Evolutionary conservation across 345 rosid species (phyloP).

Genomic region (Fremontodendron californicum): DNA sequence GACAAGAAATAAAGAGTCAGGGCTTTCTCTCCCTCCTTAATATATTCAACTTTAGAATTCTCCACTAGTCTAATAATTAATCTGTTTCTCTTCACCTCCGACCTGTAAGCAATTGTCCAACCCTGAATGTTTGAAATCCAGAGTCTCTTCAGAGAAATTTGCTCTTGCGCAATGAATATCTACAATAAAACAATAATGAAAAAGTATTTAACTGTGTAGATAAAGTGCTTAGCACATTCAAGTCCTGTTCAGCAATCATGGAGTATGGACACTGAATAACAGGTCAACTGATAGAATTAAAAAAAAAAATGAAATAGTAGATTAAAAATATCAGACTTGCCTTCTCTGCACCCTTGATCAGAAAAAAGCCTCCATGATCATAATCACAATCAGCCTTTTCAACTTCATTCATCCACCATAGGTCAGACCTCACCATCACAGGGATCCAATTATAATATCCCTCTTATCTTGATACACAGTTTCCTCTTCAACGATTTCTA

Average conservation of each 20-base stretch:
- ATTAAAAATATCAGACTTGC: conserved; percentile 25
- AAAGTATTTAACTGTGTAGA: not conserved
- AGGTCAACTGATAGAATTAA: not conserved
- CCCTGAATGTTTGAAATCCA: conserved; percentile 62
- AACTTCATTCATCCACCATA: conserved; percentile 59
- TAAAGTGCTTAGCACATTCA: not conserved
- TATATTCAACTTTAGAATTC: conserved; percentile 39
- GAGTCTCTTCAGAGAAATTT: conserved; percentile 64
- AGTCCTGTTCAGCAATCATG: not conserved
- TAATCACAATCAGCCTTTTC: conserved; percentile 75
- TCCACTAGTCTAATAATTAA: conserved; percentile 52
- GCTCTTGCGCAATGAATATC: conserved; percentile 91
- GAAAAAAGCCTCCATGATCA: conserved; percentile 87
- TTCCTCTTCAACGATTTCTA: conserved; percentile 40
- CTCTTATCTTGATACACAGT: conserved; percentile 30
- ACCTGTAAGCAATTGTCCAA: conserved; percentile 69
- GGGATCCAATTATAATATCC: conserved; percentile 68
- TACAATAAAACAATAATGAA: conserved; percentile 23
- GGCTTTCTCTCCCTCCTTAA: conserved; percentile 58
- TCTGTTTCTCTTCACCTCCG: conserved; percentile 62
- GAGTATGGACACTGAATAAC: not conserved
- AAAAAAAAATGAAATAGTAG: not conserved
- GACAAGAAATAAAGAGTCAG: conserved; percentile 74
- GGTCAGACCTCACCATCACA: conserved; percentile 79
- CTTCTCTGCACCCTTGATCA: conserved; percentile 94